Conservation (phyloP, 2,329 filamentous ascomycete genomes). For the Cladosporium cucumerinum region DNA sequence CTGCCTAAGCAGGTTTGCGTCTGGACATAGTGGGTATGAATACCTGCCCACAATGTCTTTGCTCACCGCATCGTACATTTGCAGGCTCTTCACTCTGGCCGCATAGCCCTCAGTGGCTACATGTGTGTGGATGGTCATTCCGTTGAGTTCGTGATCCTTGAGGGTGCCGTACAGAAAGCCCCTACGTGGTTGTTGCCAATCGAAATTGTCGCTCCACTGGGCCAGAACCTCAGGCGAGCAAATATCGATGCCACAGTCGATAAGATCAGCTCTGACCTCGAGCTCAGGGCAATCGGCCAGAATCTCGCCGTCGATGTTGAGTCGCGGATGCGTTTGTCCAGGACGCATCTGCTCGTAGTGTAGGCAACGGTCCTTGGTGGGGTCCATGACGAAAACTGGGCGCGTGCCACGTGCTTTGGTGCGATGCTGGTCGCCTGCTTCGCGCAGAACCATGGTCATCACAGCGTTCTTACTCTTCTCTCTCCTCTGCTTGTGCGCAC, state of each 20-base stretch:
- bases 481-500: conserved; percentile 74
- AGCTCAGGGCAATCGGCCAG: conserved; percentile 70
- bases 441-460: conserved; percentile 91
- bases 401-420: conserved; percentile 73
- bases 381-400: conserved; percentile 83
- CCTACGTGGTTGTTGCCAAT: conserved; percentile 84
- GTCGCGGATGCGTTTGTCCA: conserved; percentile 57
- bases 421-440: conserved; percentile 70
- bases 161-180: conserved; percentile 90
- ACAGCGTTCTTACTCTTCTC: conserved; percentile 88
- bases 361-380: conserved; percentile 73
- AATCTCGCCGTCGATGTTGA: conserved; percentile 74
- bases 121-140: conserved; percentile 92
- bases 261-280: conserved; percentile 79
- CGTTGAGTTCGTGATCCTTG: conserved; percentile 95
- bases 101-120: conserved; percentile 81
- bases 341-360: conserved; percentile 91
- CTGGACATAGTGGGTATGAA: conserved; percentile 85
- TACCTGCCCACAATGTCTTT: conserved; percentile 82
- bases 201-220: conserved; percentile 95
- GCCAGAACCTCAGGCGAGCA: conserved; percentile 94
- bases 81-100: conserved; percentile 78
- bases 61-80: conserved; percentile 84
- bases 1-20: conserved; percentile 76
- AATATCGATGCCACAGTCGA: conserved; percentile 94